Conservation (phyloP, 1,284 basidiomycete genomes). For the Ustilago vetiveriae region DNA sequence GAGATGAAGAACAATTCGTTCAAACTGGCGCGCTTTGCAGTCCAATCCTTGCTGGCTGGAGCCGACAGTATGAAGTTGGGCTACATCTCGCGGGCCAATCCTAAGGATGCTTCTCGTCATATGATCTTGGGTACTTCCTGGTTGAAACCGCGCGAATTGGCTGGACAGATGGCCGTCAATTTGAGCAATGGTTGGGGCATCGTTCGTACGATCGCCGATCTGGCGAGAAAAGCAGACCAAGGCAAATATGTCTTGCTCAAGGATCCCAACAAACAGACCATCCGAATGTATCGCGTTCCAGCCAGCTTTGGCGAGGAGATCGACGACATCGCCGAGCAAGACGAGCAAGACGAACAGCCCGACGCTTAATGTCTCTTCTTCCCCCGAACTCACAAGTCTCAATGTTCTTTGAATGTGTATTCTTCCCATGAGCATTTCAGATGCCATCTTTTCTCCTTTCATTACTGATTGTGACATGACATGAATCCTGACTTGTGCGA, state of each 20-base stretch:
- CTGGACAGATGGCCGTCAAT: slow-evolving; percentile 92
- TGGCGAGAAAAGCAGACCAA: slow-evolving; percentile 55
- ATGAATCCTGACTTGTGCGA: too few relatives aligned
- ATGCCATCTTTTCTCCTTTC: too few relatives aligned
- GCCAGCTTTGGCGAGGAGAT: slow-evolving; percentile 76
- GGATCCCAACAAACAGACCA: slow-evolving; percentile 74
- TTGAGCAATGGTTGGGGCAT: slow-evolving; percentile 98
- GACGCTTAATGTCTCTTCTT: slow-evolving; percentile 14
- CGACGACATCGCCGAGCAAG: slow-evolving; percentile 71
- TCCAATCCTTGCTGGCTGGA: slow-evolving; percentile 93
- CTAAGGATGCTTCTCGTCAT: slow-evolving; percentile 93
- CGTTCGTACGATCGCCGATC: slow-evolving; percentile 70
- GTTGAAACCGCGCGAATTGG: slow-evolving; percentile 93
- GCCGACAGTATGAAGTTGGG: slow-evolving; percentile 98
- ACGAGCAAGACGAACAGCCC: slow-evolving; percentile 67
- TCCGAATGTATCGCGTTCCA: slow-evolving; percentile 92
- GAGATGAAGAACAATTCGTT: slow-evolving; percentile 99
- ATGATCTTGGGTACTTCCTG: slow-evolving; percentile 94
- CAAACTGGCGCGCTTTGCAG: slow-evolving; percentile 97
- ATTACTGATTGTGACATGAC: too few relatives aligned
- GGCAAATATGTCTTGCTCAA: slow-evolving; percentile 66
- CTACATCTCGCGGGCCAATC: slow-evolving; percentile 90
- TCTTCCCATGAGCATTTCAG: not conserved
- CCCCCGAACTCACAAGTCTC: not conserved
- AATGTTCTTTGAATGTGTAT: not conserved